phyloP scores from a whole-genome alignment of 108 stramenopile genomes.

The Mediolabrus comicus region DNA sequence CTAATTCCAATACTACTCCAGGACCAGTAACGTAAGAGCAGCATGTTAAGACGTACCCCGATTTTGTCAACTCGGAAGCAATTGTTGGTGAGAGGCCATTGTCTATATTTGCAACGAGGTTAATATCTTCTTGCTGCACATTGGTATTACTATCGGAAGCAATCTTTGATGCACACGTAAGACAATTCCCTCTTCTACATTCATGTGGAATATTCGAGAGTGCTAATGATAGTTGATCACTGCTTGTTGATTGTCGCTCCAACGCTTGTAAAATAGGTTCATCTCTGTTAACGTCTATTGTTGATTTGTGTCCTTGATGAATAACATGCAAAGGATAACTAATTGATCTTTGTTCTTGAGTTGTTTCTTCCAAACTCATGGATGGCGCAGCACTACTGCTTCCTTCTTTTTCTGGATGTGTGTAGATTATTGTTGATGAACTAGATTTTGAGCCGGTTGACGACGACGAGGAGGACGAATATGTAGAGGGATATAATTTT shows the following conservation, averaged over 20 bases:
- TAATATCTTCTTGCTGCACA: not conserved
- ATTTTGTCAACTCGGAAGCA: slow-evolving; percentile 27
- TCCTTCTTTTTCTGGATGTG: not conserved
- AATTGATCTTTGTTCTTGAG: not conserved
- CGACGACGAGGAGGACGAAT: too few relatives aligned
- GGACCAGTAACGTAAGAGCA: slow-evolving; percentile 54
- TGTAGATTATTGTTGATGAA: not conserved
- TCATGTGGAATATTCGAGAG: slow-evolving; percentile 63
- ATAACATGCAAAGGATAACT: slow-evolving; percentile 28
- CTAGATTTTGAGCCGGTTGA: too few relatives aligned
- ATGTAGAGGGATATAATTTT: too few relatives aligned
- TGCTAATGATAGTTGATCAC: slow-evolving; percentile 22
- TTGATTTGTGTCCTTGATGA: slow-evolving; percentile 31
- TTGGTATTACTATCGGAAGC: not conserved
- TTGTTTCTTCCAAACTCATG: not conserved
- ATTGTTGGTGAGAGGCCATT: slow-evolving; percentile 67
- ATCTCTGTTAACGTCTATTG: slow-evolving; percentile 26
- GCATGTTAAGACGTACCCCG: slow-evolving; percentile 65
- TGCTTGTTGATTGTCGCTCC: slow-evolving; percentile 33
- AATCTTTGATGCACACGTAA: slow-evolving; percentile 61
- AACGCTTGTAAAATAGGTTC: slow-evolving; percentile 43
- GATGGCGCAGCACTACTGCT: too few relatives aligned
- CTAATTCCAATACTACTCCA: slow-evolving; percentile 58
- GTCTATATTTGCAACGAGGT: slow-evolving; percentile 21
- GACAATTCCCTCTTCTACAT: slow-evolving; percentile 76